These are phyloP conservation scores for Beta vulgaris DNA, from an alignment of 148 eudicot species.

Conservation along the genomic window DNA sequence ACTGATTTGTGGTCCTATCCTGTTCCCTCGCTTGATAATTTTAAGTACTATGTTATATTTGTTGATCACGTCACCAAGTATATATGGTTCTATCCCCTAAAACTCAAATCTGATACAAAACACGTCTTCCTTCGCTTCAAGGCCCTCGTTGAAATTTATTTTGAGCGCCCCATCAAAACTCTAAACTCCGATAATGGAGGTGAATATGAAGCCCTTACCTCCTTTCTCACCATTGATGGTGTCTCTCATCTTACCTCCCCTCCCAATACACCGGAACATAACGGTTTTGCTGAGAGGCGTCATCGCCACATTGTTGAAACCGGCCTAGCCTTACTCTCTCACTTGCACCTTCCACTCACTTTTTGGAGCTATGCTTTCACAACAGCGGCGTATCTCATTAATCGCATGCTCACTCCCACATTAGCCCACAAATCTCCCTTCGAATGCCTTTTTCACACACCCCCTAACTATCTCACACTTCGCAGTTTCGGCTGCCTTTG, in stretches of 20 bases:
- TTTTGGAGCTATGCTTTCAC: slow-evolving; percentile 10
- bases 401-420: background rate
- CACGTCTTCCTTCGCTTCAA: background rate
- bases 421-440: background rate
- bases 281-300: slow-evolving; percentile 14
- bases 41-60: slow-evolving; percentile 10
- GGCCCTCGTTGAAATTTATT: background rate
- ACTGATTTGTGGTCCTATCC: slow-evolving; percentile 1
- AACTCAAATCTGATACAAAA: background rate
- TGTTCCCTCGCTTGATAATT: background rate
- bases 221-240: background rate
- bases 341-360: background rate
- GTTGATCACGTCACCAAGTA: slow-evolving; percentile 1
- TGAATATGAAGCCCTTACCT: background rate
- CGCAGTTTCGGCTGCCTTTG: slow-evolving; percentile 2
- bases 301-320: slow-evolving; percentile 21
- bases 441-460: background rate
- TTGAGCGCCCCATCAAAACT: background rate
- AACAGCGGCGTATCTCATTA: background rate
- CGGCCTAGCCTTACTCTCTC: slow-evolving; percentile 5
- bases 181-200: slow-evolving; percentile 7
- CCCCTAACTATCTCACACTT: background rate
- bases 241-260: slow-evolving; percentile 15
- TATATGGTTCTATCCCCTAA: background rate
- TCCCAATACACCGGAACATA: slow-evolving; percentile 20